These are phyloP conservation scores for Kluyveromyces lactis DNA, from an alignment of 805 yeast species.

Conservation along the genomic window DNA sequence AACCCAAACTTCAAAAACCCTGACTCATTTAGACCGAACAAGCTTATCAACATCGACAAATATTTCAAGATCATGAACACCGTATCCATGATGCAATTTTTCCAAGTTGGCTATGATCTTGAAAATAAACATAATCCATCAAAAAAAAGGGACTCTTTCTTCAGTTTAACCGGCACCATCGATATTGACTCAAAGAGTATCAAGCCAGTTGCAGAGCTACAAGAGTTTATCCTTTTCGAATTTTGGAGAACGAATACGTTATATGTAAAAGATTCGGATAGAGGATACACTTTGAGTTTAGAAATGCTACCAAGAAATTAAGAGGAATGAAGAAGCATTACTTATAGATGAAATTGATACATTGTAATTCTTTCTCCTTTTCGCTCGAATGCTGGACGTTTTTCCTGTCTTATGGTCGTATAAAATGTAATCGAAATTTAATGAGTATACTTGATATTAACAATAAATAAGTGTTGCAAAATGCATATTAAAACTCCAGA, in stretches of 20 bases:
- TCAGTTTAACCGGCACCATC: slow-evolving; percentile 18
- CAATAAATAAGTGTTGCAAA: too few species aligned
- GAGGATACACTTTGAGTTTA: slow-evolving; percentile 69
- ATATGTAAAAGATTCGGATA: slow-evolving; percentile 51
- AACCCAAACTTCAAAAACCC: slow-evolving; percentile 60
- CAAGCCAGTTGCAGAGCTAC: slow-evolving; percentile 29
- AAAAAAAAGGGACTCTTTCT: slow-evolving; percentile 20
- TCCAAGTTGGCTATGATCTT: slow-evolving; percentile 51
- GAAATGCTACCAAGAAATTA: slow-evolving; percentile 27
- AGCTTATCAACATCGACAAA: slow-evolving; percentile 64
- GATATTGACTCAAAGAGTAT: slow-evolving; percentile 24
- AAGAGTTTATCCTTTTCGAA: slow-evolving; percentile 54
- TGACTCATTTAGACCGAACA: slow-evolving; percentile 38
- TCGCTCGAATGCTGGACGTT: not conserved
- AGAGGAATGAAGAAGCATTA: not conserved
- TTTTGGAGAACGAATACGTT: slow-evolving; percentile 62
- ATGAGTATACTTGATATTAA: too few species aligned
- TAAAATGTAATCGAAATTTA: too few species aligned
- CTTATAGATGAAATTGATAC: too few species aligned
- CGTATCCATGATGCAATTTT: slow-evolving; percentile 55
- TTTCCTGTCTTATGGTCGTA: too few species aligned
- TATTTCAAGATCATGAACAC: slow-evolving; percentile 58
- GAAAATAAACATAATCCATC: slow-evolving; percentile 10
- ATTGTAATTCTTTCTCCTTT: not conserved
- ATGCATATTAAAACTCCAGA: too few species aligned